Evolutionary conservation across 352 stramenopile species (phyloP), one percentile per base, ranked within the genome.

Genomic region (Phytophthora fragariaefolia): DNA sequence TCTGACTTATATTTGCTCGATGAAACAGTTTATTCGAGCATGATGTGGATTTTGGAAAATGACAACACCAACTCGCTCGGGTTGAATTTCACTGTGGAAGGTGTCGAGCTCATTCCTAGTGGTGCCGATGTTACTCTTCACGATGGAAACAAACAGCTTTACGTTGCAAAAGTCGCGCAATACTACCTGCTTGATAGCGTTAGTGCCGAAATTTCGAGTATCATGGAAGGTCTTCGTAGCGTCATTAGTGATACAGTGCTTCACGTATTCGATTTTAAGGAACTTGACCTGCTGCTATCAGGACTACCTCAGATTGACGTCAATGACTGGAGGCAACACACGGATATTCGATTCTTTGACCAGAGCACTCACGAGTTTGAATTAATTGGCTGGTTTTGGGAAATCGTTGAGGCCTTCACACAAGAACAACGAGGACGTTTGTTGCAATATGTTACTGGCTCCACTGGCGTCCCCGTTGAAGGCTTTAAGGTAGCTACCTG

Each of bases 241-340:
- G 88, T 99, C 15, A 87, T 99, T 17, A 97, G 93, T 2, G 93
- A 98, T 63, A 87, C 92, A n/a, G 74, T 98, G 18, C 80, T 99
- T 9, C 96, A 97, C 42, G 80, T 99, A 10, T 99, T 99, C 69
- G 97, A 99, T 70, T 98, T 98, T 76, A 97, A 99, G 78, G 97
- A 99, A 79, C 77, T 99, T 1, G 87, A 93, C n/a, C 58, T 96
- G 12, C 43, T 96, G 32, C 54, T 96, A 7, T 92, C 83, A 2
- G 88, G 88, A 1, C 63, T 97, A 38, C 57, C 74, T 3, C 55
- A 83, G 28, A 96, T 98, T 50, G 90, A 98, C 60, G 69, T 97
- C 12, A 69, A 69, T 12, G 93, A 98, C 65, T 97, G 94, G 92
- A 83, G 79, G 51, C 66, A 73, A 2, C 77, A 98, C 68, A 96